Percentiles rank a stretch among this genome's conserved stretches.
phyloP scores from a whole-genome alignment of 345 rosid species.

The Cardiospermum halicacabum region DNA sequence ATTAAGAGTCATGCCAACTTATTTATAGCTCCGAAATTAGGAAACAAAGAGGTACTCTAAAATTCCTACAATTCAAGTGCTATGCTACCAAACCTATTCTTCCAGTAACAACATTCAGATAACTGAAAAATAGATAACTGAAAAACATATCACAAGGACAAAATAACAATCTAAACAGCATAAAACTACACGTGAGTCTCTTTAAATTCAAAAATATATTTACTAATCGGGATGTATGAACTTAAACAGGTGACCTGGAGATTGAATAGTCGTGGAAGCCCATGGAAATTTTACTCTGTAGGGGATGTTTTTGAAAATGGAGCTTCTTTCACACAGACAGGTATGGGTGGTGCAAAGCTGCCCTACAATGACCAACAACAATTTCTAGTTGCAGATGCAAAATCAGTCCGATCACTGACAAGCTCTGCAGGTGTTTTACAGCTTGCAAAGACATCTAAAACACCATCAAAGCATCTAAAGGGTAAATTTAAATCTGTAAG shows the following conservation, averaged over 20 bases:
- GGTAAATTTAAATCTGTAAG: conserved; percentile 20
- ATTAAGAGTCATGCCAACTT: conserved; percentile 72
- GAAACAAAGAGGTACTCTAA: conserved; percentile 40
- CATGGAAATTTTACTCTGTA: conserved; percentile 62
- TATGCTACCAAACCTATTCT: neutral
- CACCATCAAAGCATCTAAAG: no score
- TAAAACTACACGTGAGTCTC: neutral
- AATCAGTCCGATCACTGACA: conserved; percentile 36
- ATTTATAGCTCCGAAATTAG: conserved; percentile 52
- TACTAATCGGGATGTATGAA: neutral
- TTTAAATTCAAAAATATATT: neutral
- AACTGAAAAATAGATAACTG: neutral
- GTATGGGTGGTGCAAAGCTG: conserved; percentile 45
- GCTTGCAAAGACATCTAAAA: conserved; percentile 29
- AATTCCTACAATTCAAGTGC: neutral
- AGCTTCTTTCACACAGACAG: conserved; percentile 48
- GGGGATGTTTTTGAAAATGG: conserved; percentile 53
- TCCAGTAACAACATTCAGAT: no score
- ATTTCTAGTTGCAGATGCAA: conserved; percentile 47
- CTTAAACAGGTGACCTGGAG: conserved; percentile 50
- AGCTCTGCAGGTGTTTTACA: conserved; percentile 44
- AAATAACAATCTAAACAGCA: neutral
- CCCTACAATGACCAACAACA: conserved; percentile 33
- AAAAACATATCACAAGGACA: neutral
- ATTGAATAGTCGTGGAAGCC: conserved; percentile 5